Conservation (phyloP, 768 basidiomycete species). For the Paxillus ammoniavirescens region DNA sequence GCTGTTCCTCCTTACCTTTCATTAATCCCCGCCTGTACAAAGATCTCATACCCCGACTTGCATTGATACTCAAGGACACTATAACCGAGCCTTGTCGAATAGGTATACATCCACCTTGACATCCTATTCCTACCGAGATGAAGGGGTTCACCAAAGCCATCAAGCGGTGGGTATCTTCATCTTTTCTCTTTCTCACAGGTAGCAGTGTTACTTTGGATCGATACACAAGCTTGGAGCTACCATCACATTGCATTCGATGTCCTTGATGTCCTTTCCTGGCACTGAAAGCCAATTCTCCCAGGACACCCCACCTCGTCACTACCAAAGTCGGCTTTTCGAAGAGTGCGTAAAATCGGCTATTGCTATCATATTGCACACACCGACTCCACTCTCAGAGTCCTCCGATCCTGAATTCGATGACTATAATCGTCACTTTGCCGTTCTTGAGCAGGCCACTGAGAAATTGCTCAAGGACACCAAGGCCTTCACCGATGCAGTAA, state of each 20-base stretch:
- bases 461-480: conserved; percentile 92
- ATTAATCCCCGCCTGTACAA: neutral
- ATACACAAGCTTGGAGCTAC: neutral
- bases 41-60: neutral
- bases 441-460: conserved; percentile 78
- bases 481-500: conserved; percentile 81
- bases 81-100: neutral
- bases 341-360: conserved; percentile 54
- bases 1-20: neutral
- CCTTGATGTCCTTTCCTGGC: neutral
- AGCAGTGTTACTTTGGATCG: neutral
- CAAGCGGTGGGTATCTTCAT: conserved; percentile 52
- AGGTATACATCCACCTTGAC: neutral
- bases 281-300: conserved; percentile 27
- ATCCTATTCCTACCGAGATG: conserved; percentile 43
- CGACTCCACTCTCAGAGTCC: conserved; percentile 49
- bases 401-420: conserved; percentile 90
- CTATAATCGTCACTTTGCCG: conserved; percentile 71
- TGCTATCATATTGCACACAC: conserved; percentile 2
- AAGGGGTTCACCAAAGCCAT: conserved; percentile 82
- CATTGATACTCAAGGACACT: neutral
- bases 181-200: neutral
- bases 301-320: conserved; percentile 90
- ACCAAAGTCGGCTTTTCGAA: conserved; percentile 89
- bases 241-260: neutral